These are phyloP conservation scores for Suillus decipiens DNA, from an alignment of 768 basidiomycete species.

Conservation along the genomic window DNA sequence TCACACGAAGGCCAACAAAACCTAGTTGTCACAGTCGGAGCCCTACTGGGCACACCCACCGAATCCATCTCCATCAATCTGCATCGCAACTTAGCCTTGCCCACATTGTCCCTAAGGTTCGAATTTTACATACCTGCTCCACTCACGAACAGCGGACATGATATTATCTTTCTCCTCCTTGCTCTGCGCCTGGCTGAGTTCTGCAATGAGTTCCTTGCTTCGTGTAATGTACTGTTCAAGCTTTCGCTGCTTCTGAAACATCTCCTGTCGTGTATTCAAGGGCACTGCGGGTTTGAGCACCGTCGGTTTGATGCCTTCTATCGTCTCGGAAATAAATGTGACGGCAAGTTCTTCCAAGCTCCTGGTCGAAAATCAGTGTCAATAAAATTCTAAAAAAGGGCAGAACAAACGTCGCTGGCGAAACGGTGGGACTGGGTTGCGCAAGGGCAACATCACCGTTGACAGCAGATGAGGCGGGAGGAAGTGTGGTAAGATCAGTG, in stretches of 20 bases:
- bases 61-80: constrained; percentile 17
- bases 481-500: not conserved
- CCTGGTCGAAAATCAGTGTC: not conserved
- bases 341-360: constrained; percentile 54
- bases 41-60: not conserved
- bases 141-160: constrained; percentile 47
- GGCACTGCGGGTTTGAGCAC: constrained; percentile 13
- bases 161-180: constrained; percentile 55
- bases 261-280: constrained; percentile 27
- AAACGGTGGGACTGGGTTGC: not conserved
- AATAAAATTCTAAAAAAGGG: not conserved
- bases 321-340: constrained; percentile 59
- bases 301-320: constrained; percentile 43
- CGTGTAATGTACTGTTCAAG: constrained; percentile 55
- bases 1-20: constrained; percentile 47
- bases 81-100: constrained; percentile 7
- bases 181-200: constrained; percentile 44
- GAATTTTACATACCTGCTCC: constrained; percentile 49
- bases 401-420: constrained; percentile 6
- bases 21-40: not conserved
- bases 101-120: not conserved
- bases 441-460: not conserved
- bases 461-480: constrained; percentile 9
- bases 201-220: constrained; percentile 51
- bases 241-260: constrained; percentile 49